A percentile compares a stretch with the other conserved stretches of the same genome.
These are phyloP conservation scores for Leccinum fallax DNA, from an alignment of 1,284 basidiomycete species.

Conservation along the genomic window DNA sequence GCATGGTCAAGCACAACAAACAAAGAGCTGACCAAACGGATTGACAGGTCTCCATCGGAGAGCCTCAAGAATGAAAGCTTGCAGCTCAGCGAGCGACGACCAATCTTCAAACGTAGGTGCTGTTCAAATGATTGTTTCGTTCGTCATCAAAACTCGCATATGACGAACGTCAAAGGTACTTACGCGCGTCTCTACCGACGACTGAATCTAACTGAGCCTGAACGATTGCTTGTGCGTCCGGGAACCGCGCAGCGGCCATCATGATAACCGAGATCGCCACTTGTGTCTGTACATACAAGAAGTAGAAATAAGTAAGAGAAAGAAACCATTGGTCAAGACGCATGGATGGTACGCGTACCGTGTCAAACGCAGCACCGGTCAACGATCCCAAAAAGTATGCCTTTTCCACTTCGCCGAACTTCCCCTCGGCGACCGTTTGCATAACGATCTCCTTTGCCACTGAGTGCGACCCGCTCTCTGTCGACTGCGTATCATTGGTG, in stretches of 20 bases:
- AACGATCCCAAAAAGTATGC: slow-evolving; percentile 65
- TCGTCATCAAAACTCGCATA: not conserved
- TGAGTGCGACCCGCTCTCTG: slow-evolving; percentile 20
- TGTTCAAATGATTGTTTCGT: slow-evolving; percentile 2
- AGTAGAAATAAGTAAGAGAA: not conserved
- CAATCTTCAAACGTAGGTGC: slow-evolving; percentile 30
- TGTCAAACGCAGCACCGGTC: slow-evolving; percentile 67
- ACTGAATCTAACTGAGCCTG: slow-evolving; percentile 63
- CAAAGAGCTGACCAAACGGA: slow-evolving; percentile 20
- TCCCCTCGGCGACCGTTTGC: slow-evolving; percentile 46
- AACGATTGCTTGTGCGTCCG: slow-evolving; percentile 54
- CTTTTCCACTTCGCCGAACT: slow-evolving; percentile 53
- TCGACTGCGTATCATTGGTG: not conserved
- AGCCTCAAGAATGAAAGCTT: slow-evolving; percentile 30
- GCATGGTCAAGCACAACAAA: not conserved
- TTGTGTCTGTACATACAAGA: slow-evolving; percentile 42
- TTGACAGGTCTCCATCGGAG: slow-evolving; percentile 34
- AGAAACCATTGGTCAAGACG: not conserved
- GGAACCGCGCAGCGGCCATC: slow-evolving; percentile 66
- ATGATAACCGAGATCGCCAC: slow-evolving; percentile 61
- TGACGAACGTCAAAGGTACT: slow-evolving; percentile 1
- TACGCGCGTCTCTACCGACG: slow-evolving; percentile 53
- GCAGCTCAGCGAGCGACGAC: slow-evolving; percentile 24
- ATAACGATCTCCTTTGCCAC: slow-evolving; percentile 58
- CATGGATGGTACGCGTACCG: slow-evolving; percentile 34